Base-by-base conservation (phyloP, 305 asterid genomes). In the Solanum hybrid region DNA sequence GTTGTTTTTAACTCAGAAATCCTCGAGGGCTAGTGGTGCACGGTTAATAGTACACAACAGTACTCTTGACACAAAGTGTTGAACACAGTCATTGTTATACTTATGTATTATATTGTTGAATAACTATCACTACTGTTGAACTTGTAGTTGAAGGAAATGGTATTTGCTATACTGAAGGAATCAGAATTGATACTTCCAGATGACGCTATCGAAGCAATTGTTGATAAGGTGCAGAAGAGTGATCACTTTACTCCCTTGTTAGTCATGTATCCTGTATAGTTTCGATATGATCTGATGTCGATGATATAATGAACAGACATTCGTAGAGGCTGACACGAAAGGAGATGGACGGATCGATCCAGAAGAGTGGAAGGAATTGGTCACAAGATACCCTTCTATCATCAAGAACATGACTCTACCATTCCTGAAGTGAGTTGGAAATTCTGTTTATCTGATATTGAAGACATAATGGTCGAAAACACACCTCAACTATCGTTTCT, bases 331-430 rank as follows among this genome's bases (percentile, higher is more conserved):
- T 88, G 98, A 97, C 61, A 84, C 91, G 29, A 96, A 96, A 72
- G 94, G 96, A 6, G 98, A 97, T 79, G 98, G 98, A 10, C 94
- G 84, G 91, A 97, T 97, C 1, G 98, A 95, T 89, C 92, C 41
- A 32, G 98, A 95, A 34, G 99, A 97, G 89, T 97, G 98, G 99
- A 93, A 94, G 86, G 95, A 93, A 78, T 93, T 95, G 22, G 97
- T 95, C n/a, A 51, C 95, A 87, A 93, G 89, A 89, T 90, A 94
- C 88, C 99, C 98, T 75, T 94, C 97, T 84, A 89, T 97, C 10
- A 92, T 97, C 89, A 96, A 92, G 95, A 97, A 96, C 83, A 95
- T 96, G 97, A 96, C 99, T 65, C 97, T 97, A 91, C 97, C 97
- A 85, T 94, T 92, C 90, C 91, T 97, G 3, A 93, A 89, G 99